These are phyloP conservation scores for Epichloe scottii DNA, from an alignment of 2,329 filamentous ascomycete species.

Conservation along the genomic window DNA sequence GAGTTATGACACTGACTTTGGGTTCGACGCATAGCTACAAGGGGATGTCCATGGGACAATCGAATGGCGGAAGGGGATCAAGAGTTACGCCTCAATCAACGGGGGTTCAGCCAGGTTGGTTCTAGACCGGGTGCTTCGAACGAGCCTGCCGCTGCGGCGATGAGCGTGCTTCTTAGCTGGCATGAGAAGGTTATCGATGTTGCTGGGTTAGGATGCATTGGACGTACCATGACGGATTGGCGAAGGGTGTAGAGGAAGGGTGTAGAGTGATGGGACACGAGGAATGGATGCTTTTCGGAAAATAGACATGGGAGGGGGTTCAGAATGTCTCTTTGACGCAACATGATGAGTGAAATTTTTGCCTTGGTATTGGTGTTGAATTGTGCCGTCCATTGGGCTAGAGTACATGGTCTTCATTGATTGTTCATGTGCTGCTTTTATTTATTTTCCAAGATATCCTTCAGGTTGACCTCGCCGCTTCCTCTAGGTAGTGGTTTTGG, in stretches of 20 bases:
- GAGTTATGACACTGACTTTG: background rate
- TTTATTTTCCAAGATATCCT: conserved; percentile 55
- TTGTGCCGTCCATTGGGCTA: background rate
- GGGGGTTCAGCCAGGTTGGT: conserved; percentile 68
- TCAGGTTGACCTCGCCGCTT: conserved; percentile 76
- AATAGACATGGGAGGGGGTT: background rate
- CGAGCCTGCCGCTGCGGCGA: conserved; percentile 69
- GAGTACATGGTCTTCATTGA: background rate
- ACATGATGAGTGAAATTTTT: background rate
- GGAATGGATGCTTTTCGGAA: background rate
- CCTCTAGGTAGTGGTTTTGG: conserved; percentile 69
- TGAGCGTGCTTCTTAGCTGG: conserved; percentile 97
- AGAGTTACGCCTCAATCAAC: conserved; percentile 62
- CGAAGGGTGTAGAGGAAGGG: conserved; percentile 63
- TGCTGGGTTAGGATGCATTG: conserved; percentile 80
- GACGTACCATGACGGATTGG: conserved; percentile 91
- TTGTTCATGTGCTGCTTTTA: conserved; percentile 10
- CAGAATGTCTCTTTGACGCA: background rate
- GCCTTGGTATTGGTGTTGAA: background rate
- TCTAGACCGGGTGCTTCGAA: conserved; percentile 38
- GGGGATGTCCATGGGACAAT: conserved; percentile 55
- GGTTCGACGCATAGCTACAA: conserved; percentile 53
- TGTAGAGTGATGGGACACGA: conserved; percentile 11
- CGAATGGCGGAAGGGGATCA: conserved; percentile 15
- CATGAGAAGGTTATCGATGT: conserved; percentile 97